Base-by-base conservation (phyloP, 1,284 basidiomycete species). In the Marasmius sp. region DNA sequence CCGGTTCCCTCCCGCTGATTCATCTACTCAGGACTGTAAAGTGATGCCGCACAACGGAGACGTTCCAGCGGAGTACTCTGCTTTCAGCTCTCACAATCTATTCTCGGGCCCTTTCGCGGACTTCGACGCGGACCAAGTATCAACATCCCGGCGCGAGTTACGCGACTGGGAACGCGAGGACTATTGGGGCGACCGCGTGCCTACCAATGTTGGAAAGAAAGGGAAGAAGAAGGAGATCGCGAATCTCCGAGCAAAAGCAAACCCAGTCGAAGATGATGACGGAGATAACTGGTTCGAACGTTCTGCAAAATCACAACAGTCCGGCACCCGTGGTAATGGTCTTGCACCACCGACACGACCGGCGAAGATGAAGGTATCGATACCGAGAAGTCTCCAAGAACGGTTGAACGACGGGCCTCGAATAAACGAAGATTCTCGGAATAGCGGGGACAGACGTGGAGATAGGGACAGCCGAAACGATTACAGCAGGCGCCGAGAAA, bases 71-170 rank as follows among this genome's bases (percentile, higher is more conserved):
- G 86, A 89, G 65, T 81, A 83, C 14, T 93, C 91, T 3, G 93
- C 93, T 1, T 97, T 96, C 73, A 86, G 91, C 65, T 73, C 77
- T 27, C 80, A 85, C 68, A 91, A 92, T 69, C 80, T 86, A 10
- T 79, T 82, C 54, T 80, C 84, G 0, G 93, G 94, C 0, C 94
- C 94, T 6, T 96, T 93, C 74, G 85, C 78, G 49, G 83, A 87
- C 65, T 74, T 78, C 5, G 58, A 64, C 22, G 61, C 69, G 5
- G 69, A 72, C 67, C 57, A 51, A 69, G 60, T 54, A 68, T 60
- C 75, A 63, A 53, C 68, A 57, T 61, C 71, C 8, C 58, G 47
- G 61, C 69, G 68, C 34, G 57, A 57, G 61, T 69, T 69, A 50
- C 72, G 79, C 12, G 78, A 81, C 27, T 81, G 80, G 76, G 81